phyloP scores from a whole-genome alignment of 345 rosid species.

The Excoecaria cochinchinensis region DNA sequence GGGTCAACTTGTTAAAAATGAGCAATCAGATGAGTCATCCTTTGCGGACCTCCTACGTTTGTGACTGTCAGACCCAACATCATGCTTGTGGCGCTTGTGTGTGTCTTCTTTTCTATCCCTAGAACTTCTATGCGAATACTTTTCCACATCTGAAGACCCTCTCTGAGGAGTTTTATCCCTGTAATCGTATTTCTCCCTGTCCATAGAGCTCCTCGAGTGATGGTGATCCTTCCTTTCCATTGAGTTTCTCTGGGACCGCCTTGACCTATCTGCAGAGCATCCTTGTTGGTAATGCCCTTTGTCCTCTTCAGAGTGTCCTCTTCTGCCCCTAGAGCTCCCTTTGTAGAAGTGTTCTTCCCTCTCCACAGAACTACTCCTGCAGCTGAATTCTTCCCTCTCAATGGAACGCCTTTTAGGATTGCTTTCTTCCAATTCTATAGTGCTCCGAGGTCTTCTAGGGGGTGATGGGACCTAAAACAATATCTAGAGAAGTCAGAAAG shows the following conservation, averaged over 20 bases:
- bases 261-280: constrained; percentile 20
- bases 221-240: constrained; percentile 30
- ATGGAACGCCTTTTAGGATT: neutral
- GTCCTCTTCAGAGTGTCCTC: constrained; percentile 31
- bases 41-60: constrained; percentile 17
- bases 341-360: constrained; percentile 25
- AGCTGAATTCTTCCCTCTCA: constrained; percentile 10
- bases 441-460: constrained; percentile 55
- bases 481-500: neutral
- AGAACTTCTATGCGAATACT: constrained; percentile 29
- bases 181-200: constrained; percentile 28
- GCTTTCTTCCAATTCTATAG: neutral
- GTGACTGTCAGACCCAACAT: constrained; percentile 10
- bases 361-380: constrained; percentile 14
- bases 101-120: constrained; percentile 22
- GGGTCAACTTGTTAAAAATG: neutral
- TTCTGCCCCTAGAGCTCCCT: constrained; percentile 27
- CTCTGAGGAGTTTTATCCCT: constrained; percentile 29
- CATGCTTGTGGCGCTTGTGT: constrained; percentile 23
- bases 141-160: constrained; percentile 31
- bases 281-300: constrained; percentile 32
- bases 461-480: constrained; percentile 78
- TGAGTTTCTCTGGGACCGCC: constrained; percentile 22
- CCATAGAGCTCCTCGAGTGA: constrained; percentile 31
- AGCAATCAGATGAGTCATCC: constrained; percentile 22